Conservation (phyloP, 106 monocot species). For the Dendrobium catenatum region DNA sequence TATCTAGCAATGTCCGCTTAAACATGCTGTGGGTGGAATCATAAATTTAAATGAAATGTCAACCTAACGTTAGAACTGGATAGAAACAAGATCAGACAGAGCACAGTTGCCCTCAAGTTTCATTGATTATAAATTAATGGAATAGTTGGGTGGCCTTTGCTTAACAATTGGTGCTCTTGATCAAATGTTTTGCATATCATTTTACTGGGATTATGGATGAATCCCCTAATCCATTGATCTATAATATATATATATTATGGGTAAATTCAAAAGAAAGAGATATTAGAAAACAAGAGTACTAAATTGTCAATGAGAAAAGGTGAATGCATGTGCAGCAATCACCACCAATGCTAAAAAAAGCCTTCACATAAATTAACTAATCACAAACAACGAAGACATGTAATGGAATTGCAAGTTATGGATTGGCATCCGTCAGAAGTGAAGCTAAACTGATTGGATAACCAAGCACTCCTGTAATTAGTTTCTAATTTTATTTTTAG, state of each 20-base stretch:
- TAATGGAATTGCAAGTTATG: background rate
- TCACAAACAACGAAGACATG: background rate
- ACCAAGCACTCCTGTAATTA: background rate
- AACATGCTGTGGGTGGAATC: no score
- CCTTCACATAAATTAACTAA: background rate
- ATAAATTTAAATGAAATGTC: no score
- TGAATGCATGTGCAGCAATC: background rate
- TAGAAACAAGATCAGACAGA: no score
- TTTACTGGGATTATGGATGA: background rate
- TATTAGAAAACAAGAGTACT: background rate
- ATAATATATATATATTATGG: background rate
- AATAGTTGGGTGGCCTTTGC: background rate
- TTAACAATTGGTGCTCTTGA: background rate
- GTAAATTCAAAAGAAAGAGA: background rate
- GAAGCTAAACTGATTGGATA: background rate
- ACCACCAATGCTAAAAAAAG: background rate
- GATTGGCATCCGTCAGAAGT: background rate
- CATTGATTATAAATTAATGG: background rate
- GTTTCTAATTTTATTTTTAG: background rate
- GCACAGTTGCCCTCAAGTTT: no score
- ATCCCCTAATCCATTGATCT: background rate
- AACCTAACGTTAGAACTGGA: no score
- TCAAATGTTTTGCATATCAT: background rate
- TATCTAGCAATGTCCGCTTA: no score
- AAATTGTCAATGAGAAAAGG: background rate